phyloP scores from a whole-genome alignment of 1,284 basidiomycete species.

The Cryptococcus deneoformans region DNA sequence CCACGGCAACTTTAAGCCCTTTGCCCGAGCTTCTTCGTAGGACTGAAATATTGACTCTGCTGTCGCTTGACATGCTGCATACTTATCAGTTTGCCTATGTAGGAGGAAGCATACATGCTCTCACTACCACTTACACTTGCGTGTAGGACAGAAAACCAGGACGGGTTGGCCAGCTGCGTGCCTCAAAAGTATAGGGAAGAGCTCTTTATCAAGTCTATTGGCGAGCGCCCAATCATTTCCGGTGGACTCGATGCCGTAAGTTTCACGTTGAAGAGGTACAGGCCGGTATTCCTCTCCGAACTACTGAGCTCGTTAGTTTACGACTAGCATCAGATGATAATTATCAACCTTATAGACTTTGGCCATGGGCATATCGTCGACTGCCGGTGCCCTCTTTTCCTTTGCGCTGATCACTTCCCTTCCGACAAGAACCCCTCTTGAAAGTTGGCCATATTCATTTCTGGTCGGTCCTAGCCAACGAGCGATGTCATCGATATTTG shows the following conservation, averaged over 20 bases:
- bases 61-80: constrained; percentile 50
- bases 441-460: constrained; percentile 3
- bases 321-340: background rate
- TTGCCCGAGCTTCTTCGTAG: constrained; percentile 59
- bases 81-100: background rate
- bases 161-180: constrained; percentile 74
- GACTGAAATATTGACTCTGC: constrained; percentile 72
- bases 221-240: constrained; percentile 79
- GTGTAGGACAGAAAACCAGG: constrained; percentile 78
- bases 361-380: constrained; percentile 54
- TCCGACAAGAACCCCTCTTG: constrained; percentile 13
- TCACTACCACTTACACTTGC: constrained; percentile 60
- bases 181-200: constrained; percentile 66
- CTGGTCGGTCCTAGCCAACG: constrained; percentile 68
- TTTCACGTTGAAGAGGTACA: constrained; percentile 70
- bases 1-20: constrained; percentile 63
- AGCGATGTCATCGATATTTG: constrained; percentile 88
- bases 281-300: constrained; percentile 90
- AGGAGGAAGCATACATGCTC: background rate
- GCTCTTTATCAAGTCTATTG: constrained; percentile 66
- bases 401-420: constrained; percentile 6
- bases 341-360: constrained; percentile 65
- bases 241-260: constrained; percentile 60
- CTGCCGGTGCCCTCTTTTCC: background rate
- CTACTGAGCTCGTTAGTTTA: constrained; percentile 49